A percentile compares a stretch with the other conserved stretches of the same genome.
phyloP scores from a whole-genome alignment of 768 basidiomycete species.

The Lactarius evosmus region DNA sequence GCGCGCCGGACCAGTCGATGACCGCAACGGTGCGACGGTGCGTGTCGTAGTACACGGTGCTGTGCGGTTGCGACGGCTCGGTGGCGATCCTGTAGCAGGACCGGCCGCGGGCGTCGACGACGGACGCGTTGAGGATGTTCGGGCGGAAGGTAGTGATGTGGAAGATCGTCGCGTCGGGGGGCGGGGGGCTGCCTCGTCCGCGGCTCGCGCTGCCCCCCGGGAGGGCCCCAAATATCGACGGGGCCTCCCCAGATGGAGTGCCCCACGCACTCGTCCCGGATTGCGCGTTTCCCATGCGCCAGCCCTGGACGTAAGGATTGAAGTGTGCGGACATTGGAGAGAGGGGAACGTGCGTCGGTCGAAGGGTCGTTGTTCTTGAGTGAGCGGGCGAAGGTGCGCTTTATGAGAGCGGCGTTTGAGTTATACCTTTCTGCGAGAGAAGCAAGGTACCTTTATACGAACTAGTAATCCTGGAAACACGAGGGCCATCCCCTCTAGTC shows the following conservation, averaged over 20 bases:
- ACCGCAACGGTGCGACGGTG: conserved; percentile 25
- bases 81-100: conserved; percentile 22
- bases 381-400: not conserved
- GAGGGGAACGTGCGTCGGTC: not conserved
- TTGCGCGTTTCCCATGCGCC: conserved; percentile 17
- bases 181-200: not conserved
- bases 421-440: not conserved
- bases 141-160: conserved; percentile 24
- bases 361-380: conserved; percentile 2
- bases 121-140: conserved; percentile 27
- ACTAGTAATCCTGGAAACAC: not conserved
- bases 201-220: conserved; percentile 1
- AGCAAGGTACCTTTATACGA: not conserved
- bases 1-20: conserved; percentile 21
- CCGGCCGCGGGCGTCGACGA: conserved; percentile 23
- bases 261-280: conserved; percentile 1
- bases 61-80: conserved; percentile 18
- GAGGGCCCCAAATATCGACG: conserved; percentile 28
- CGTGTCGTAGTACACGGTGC: conserved; percentile 20
- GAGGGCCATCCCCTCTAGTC: no score
- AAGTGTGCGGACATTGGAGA: conserved; percentile 23
- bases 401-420: not conserved
- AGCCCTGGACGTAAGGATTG: conserved; percentile 28
- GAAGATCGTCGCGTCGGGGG: conserved; percentile 10
- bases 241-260: conserved; percentile 1